Evolutionary conservation across 176 grass and related monocot species (phyloP).

Genomic region (Areca catechu): DNA sequence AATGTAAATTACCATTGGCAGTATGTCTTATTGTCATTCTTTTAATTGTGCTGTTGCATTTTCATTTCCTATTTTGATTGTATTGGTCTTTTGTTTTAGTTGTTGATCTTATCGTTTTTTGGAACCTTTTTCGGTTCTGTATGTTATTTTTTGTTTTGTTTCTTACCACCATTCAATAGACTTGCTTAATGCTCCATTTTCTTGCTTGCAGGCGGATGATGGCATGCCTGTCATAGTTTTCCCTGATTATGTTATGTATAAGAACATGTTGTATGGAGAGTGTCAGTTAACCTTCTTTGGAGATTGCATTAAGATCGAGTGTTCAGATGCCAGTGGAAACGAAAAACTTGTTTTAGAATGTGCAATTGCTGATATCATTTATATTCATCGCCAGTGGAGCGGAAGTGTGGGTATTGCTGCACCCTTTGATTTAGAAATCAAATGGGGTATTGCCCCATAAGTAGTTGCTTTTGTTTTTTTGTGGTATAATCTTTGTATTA

Average conservation of each 20-base stretch:
- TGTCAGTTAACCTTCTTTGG: constrained; percentile 52
- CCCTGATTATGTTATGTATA: constrained; percentile 53
- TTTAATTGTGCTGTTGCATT: too few species aligned
- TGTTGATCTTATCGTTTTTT: too few species aligned
- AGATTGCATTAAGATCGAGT: constrained; percentile 64
- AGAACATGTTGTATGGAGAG: constrained; percentile 25
- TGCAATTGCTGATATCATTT: constrained; percentile 46
- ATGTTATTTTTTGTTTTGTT: too few species aligned
- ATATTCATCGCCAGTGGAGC: constrained; percentile 55
- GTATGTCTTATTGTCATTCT: too few species aligned
- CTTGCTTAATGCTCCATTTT: too few species aligned
- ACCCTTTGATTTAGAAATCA: too few species aligned
- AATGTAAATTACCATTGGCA: too few species aligned
- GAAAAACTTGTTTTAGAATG: constrained; percentile 36
- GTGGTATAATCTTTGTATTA: background rate
- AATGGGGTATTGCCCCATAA: too few species aligned
- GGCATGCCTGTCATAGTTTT: constrained; percentile 34
- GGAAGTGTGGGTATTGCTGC: constrained; percentile 35
- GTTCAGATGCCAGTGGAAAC: constrained; percentile 32
- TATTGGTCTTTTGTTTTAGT: too few species aligned
- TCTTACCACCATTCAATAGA: too few species aligned
- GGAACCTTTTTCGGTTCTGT: too few species aligned
- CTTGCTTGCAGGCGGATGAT: constrained; percentile 44
- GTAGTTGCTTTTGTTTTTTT: background rate
- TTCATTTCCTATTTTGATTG: too few species aligned